Evolutionary conservation across 2,329 filamentous ascomycete genomes (phyloP).

Genomic region (Aspergillus persii): DNA sequence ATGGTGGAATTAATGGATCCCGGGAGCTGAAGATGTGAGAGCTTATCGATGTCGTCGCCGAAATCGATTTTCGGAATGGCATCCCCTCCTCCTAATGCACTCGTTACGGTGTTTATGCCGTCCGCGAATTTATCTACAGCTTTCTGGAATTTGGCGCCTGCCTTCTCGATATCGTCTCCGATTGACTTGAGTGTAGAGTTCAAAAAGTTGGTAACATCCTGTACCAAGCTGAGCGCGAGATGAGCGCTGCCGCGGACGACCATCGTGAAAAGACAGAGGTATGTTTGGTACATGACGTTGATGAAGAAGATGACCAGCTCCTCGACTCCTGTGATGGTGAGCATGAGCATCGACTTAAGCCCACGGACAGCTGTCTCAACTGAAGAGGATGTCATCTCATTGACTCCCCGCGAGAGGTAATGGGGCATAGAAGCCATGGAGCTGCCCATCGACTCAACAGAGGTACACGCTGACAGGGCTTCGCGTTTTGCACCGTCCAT

Average conservation of each 20-base stretch:
- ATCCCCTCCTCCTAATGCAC: slow-evolving; percentile 41
- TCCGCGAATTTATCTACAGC: slow-evolving; percentile 53
- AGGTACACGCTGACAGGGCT: slow-evolving; percentile 84
- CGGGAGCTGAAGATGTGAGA: slow-evolving; percentile 69
- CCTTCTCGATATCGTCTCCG: slow-evolving; percentile 45
- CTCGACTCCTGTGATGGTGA: slow-evolving; percentile 80
- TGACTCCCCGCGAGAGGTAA: slow-evolving; percentile 86
- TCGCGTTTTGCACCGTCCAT: slow-evolving; percentile 73
- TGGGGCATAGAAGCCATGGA: slow-evolving; percentile 98
- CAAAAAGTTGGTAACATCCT: slow-evolving; percentile 60
- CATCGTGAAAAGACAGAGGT: slow-evolving; percentile 83
- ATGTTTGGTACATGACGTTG: slow-evolving; percentile 85
- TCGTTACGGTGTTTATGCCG: slow-evolving; percentile 57
- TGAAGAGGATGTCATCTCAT: slow-evolving; percentile 75
- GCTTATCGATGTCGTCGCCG: slow-evolving; percentile 59
- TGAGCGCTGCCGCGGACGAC: slow-evolving; percentile 76
- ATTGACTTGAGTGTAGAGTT: slow-evolving; percentile 54
- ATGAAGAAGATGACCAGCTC: slow-evolving; percentile 88
- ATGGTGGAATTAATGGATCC: slow-evolving; percentile 67
- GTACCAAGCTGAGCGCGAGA: slow-evolving; percentile 61
- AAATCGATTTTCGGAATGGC: slow-evolving; percentile 63
- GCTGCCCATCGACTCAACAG: slow-evolving; percentile 89
- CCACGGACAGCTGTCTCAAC: slow-evolving; percentile 78
- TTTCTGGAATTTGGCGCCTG: slow-evolving; percentile 50
- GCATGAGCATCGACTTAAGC: slow-evolving; percentile 72